Percentiles rank a stretch among this genome's conserved stretches.
Conservation (phyloP, 2,329 filamentous ascomycete genomes). For the Nemania sp. region DNA sequence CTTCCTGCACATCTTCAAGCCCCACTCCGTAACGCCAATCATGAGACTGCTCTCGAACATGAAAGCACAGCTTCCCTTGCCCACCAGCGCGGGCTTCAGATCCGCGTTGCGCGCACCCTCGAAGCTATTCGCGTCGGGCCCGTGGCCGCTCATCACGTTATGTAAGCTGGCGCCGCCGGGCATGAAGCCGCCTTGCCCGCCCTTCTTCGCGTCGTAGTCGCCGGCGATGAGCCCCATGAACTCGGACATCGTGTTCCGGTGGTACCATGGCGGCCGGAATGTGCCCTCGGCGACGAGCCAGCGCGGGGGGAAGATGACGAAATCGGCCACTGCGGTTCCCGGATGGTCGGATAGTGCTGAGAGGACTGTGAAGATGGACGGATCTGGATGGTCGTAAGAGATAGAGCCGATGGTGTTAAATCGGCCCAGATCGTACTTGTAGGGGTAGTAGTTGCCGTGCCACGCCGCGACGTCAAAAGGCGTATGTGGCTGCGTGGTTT, state of each 20-base stretch:
- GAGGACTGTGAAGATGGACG: slow-evolving; percentile 67
- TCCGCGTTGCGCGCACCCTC: slow-evolving; percentile 66
- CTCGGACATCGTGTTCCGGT: slow-evolving; percentile 59
- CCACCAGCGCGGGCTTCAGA: slow-evolving; percentile 60
- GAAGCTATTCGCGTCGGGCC: slow-evolving; percentile 54
- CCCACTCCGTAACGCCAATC: slow-evolving; percentile 74
- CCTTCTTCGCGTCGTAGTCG: slow-evolving; percentile 57
- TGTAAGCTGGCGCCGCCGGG: slow-evolving; percentile 56
- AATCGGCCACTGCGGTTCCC: slow-evolving; percentile 63
- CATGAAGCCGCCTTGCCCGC: slow-evolving; percentile 48
- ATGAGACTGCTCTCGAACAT: slow-evolving; percentile 72
- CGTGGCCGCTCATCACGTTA: slow-evolving; percentile 64
- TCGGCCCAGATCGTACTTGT: slow-evolving; percentile 70
- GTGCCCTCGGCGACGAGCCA: slow-evolving; percentile 64
- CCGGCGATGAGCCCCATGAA: slow-evolving; percentile 56
- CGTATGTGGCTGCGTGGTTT: slow-evolving; percentile 62
- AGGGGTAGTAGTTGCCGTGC: slow-evolving; percentile 72
- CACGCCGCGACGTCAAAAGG: slow-evolving; percentile 73
- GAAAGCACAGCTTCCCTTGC: slow-evolving; percentile 64
- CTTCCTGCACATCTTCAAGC: slow-evolving; percentile 60
- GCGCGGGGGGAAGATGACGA: slow-evolving; percentile 65
- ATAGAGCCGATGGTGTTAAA: slow-evolving; percentile 70
- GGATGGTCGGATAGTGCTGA: slow-evolving; percentile 54
- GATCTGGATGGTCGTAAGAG: slow-evolving; percentile 70
- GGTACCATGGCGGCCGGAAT: slow-evolving; percentile 65